Evolutionary conservation across 345 rosid species (phyloP).

Genomic region (Psidium guajava): DNA sequence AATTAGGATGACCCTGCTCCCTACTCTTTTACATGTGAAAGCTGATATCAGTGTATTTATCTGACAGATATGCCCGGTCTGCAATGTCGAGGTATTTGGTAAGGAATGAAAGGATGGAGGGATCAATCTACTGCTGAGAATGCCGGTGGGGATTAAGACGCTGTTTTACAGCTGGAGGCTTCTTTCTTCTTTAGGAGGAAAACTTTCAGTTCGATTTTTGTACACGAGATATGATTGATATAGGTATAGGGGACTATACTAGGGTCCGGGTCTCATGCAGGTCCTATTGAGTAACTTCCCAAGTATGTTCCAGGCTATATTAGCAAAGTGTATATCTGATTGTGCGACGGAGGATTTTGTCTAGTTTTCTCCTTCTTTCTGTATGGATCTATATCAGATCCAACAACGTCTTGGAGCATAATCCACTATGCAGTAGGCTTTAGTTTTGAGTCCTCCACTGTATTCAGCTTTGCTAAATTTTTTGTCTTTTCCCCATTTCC

Average conservation of each 20-base stretch:
- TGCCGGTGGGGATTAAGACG: not conserved
- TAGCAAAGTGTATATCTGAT: not conserved
- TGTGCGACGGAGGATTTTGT: not conserved
- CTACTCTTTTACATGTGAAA: not conserved
- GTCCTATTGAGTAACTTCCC: not conserved
- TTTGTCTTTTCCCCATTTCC: not conserved
- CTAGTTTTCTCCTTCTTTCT: not conserved
- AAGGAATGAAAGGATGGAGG: conserved; percentile 21
- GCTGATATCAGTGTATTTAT: not conserved
- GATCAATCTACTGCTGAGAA: not conserved
- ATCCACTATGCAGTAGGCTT: not conserved
- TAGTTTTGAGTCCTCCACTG: not conserved
- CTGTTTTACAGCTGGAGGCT: not conserved
- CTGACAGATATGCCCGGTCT: conserved; percentile 50
- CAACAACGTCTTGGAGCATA: not conserved
- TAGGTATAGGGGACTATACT: not conserved
- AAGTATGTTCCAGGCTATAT: not conserved
- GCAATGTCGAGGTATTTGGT: conserved; percentile 46
- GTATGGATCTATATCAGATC: not conserved
- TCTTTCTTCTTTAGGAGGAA: not conserved
- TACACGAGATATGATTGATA: not conserved
- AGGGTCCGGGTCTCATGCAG: not conserved
- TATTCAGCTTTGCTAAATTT: not conserved
- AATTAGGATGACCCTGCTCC: not conserved
- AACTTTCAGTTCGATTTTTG: not conserved